Evolutionary conservation across 352 stramenopile genomes (phyloP), one percentile per base, ranked within the genome.

Genomic region (Globisporangium megalacanthum): DNA sequence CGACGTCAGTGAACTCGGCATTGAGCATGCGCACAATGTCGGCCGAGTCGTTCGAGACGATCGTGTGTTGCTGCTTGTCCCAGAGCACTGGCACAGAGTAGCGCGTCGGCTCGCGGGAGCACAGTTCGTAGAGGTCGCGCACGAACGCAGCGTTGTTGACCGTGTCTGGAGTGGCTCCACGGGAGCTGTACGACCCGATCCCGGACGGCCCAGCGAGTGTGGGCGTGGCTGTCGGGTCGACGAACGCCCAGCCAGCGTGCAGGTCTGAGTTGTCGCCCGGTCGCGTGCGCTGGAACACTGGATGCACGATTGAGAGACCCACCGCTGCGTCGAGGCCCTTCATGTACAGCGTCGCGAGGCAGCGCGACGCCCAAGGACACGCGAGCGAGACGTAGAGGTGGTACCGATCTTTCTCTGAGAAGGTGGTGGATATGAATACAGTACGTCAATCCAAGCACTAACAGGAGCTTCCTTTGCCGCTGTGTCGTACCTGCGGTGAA

Each of bases 341-440:
- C 36, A 99, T 63, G 13, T 91, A 73, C 47, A 96, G 71, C 46
- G 94, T 87, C 33, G 92, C 83, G 15, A 97, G 62, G 49, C 77
- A 90, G 54, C 82, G 79, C 51, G 77, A 73, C 0, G 84, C 82
- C 80, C 80, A 94, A 29, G 97, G 97, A 76, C 96, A 99, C 36
- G 96, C 96, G 33, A 95, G 80, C 52, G 92, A 97, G 33, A 99
- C 88, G 78, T 98, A 98, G 22, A 99, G 73, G 72, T 99, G 95
- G 76, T 99, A 92, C 36, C 83, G 79, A 47, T 62, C 52, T 39
- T 65, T 70, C 62, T 88, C 69, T 64, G 39, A 17, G 6, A 15
- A 45, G 36, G 8, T 8, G 14, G 14, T 41, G 36, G 14, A 41
- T 41, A 41, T 8, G 36, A n/a, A n/a, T n/a, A n/a, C n/a, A n/a